Conservation (phyloP, 331 rosid genomes). For the Pyrus hybrid region DNA sequence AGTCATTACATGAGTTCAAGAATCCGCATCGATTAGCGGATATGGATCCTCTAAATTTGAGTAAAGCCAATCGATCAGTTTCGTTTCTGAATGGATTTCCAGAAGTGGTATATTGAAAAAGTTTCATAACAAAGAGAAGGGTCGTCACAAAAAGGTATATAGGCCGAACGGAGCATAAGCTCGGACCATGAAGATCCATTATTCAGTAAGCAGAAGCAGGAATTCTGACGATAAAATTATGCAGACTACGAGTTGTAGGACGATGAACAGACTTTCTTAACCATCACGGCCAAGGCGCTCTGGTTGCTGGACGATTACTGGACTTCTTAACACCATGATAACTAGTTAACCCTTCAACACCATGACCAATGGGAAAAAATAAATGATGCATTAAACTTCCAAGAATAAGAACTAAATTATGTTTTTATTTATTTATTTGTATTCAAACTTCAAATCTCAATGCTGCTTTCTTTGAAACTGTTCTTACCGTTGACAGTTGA, state of each 20-base stretch:
- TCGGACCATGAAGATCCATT: neutral
- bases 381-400: neutral
- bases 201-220: too few species aligned
- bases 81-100: neutral
- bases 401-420: neutral
- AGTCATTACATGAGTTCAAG: neutral
- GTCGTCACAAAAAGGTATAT: neutral
- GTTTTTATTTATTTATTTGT: neutral
- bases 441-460: neutral
- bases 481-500: neutral
- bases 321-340: neutral
- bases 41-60: neutral
- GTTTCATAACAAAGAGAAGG: neutral
- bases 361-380: neutral
- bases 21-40: neutral
- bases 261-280: neutral
- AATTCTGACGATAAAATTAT: neutral
- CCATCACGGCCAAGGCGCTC: neutral
- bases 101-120: too few species aligned
- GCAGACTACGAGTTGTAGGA: too few species aligned
- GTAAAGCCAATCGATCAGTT: neutral
- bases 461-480: neutral
- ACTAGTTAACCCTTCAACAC: neutral
- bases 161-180: neutral
- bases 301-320: neutral